Evolutionary conservation across 2,329 filamentous ascomycete species (phyloP).

Genomic region (Tolypocladium pustulatum): DNA sequence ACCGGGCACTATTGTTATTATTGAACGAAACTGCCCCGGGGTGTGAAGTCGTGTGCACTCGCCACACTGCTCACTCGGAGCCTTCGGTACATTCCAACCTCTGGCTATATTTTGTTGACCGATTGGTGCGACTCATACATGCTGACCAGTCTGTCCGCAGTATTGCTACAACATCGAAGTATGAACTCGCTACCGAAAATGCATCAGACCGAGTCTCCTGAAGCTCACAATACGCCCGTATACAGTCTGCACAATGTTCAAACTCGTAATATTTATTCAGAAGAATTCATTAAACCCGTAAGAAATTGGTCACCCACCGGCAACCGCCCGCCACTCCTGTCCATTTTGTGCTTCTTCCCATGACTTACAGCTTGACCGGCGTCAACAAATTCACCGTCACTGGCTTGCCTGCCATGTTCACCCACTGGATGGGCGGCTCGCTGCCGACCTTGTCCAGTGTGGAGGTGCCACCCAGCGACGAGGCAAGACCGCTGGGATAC

Average conservation of each 20-base stretch:
- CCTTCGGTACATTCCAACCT: too few species aligned
- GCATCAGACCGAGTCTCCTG: too few species aligned
- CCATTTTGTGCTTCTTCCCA: not conserved
- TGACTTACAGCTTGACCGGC: not conserved
- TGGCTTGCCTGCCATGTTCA: slow-evolving; percentile 30
- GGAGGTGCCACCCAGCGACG: slow-evolving; percentile 28
- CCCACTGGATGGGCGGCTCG: slow-evolving; percentile 41
- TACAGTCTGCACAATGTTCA: not conserved
- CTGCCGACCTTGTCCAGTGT: slow-evolving; percentile 41
- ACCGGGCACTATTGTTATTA: too few species aligned
- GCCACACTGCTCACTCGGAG: too few species aligned
- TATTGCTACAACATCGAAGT: too few species aligned
- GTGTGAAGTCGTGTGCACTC: too few species aligned
- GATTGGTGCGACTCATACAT: too few species aligned
- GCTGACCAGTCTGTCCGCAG: too few species aligned
- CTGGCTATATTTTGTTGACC: too few species aligned
- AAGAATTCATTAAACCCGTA: not conserved
- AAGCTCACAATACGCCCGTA: too few species aligned
- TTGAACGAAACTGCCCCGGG: too few species aligned
- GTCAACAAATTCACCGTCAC: slow-evolving; percentile 26
- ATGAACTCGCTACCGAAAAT: too few species aligned
- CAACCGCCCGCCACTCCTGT: not conserved
- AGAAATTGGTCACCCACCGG: not conserved
- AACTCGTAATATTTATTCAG: not conserved
- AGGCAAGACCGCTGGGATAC: slow-evolving; percentile 31